Evolutionary conservation across 192 early-diverging fungal species (phyloP).

Genomic region (Backusella psychrophila): DNA sequence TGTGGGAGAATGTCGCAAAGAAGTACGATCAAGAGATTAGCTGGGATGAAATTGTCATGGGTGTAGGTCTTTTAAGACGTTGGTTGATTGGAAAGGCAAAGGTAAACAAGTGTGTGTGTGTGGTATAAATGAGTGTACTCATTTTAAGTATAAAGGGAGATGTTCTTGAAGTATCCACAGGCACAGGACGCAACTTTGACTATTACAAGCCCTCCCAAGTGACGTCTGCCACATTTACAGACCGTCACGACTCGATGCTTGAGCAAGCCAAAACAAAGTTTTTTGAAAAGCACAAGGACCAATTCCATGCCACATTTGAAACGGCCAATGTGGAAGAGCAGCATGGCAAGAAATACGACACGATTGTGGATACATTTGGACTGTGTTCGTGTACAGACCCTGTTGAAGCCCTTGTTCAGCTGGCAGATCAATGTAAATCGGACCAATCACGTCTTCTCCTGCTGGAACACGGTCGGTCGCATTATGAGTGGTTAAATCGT

Average conservation of each 20-base stretch:
- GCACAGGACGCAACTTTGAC: slow-evolving; percentile 62
- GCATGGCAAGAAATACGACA: slow-evolving; percentile 45
- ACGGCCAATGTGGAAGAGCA: slow-evolving; percentile 39
- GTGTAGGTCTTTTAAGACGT: slow-evolving; percentile 46
- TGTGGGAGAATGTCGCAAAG: slow-evolving; percentile 48
- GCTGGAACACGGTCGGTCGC: slow-evolving; percentile 62
- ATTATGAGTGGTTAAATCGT: slow-evolving; percentile 53
- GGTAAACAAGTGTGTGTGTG: slow-evolving; percentile 12
- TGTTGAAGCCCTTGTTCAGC: slow-evolving; percentile 39
- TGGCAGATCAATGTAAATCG: slow-evolving; percentile 45
- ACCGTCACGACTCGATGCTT: slow-evolving; percentile 53
- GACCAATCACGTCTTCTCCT: slow-evolving; percentile 48
- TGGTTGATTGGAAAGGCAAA: slow-evolving; percentile 46
- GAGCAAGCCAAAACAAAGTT: slow-evolving; percentile 37
- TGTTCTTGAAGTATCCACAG: slow-evolving; percentile 60
- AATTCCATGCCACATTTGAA: slow-evolving; percentile 26
- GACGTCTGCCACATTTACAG: slow-evolving; percentile 47
- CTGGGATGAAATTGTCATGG: slow-evolving; percentile 61
- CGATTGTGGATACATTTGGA: slow-evolving; percentile 68
- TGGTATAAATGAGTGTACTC: background rate
- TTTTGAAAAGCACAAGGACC: slow-evolving; percentile 20
- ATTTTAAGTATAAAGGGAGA: slow-evolving; percentile 36
- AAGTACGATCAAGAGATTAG: slow-evolving; percentile 58
- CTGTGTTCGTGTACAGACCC: slow-evolving; percentile 61
- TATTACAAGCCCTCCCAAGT: slow-evolving; percentile 48